Conservation (phyloP, 352 stramenopile genomes). For the Globisporangium rhizosaccharum region DNA sequence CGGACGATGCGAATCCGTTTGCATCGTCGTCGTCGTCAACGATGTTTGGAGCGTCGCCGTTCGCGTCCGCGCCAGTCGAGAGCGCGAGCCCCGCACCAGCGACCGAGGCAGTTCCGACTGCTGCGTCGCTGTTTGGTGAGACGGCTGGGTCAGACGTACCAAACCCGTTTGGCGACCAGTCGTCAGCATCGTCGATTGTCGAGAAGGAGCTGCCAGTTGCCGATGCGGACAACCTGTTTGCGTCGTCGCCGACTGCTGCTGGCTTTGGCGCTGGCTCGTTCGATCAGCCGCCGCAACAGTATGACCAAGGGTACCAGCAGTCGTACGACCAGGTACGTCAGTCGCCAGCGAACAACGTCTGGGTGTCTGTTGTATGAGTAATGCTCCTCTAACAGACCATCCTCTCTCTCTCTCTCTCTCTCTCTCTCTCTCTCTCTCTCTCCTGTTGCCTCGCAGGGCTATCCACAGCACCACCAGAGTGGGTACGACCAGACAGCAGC, state of each 20-base stretch:
- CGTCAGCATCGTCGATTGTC: slow-evolving; percentile 17
- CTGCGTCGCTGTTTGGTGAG: slow-evolving; percentile 56
- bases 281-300: slow-evolving; percentile 20
- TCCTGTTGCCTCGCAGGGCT: background rate
- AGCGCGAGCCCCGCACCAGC: background rate
- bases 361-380: background rate
- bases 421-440: background rate
- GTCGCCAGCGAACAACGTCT: background rate
- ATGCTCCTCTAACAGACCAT: background rate
- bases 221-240: slow-evolving; percentile 59
- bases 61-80: slow-evolving; percentile 1
- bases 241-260: slow-evolving; percentile 23
- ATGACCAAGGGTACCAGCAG: slow-evolving; percentile 26
- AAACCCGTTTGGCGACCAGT: slow-evolving; percentile 38
- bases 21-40: slow-evolving; percentile 19
- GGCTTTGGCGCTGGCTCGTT: slow-evolving; percentile 29
- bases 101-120: slow-evolving; percentile 27
- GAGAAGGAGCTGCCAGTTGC: slow-evolving; percentile 51
- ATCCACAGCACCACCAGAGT: slow-evolving; percentile 11
- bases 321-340: slow-evolving; percentile 31
- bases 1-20: slow-evolving; percentile 41
- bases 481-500: slow-evolving; percentile 11
- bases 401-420: background rate
- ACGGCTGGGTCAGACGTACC: slow-evolving; percentile 34
- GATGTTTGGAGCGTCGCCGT: slow-evolving; percentile 11